phyloP scores from a whole-genome alignment of 192 early-diverging fungal species.

The Coemansia sp. region DNA sequence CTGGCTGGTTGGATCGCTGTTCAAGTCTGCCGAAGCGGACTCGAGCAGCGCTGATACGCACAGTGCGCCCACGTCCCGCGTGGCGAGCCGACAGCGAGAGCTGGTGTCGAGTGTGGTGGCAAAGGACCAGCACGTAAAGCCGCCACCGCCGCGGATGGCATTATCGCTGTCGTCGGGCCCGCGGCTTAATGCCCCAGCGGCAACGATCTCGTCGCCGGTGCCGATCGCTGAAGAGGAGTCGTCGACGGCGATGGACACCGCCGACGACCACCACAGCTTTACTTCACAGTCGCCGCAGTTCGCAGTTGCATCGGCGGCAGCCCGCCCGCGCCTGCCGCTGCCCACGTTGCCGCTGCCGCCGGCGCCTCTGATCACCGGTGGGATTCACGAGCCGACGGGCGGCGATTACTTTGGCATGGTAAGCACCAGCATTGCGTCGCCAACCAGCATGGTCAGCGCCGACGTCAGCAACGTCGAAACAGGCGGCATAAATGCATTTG shows the following conservation, averaged over 20 bases:
- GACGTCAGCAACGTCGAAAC: not conserved
- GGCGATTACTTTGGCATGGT: conserved; percentile 37
- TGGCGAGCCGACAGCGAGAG: not conserved
- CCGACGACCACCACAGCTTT: not conserved
- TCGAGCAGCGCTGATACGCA: not conserved
- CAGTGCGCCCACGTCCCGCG: not conserved
- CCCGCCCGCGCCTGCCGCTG: conserved; percentile 2
- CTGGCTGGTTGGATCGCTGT: conserved; percentile 27
- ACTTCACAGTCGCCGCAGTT: too few relatives aligned
- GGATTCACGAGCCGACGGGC: not conserved
- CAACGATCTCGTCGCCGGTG: not conserved
- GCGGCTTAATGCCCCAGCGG: not conserved
- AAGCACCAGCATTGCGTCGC: conserved; percentile 1
- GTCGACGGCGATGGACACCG: not conserved
- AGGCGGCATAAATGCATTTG: conserved; percentile 1
- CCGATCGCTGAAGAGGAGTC: conserved; percentile 21
- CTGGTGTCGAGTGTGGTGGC: not conserved
- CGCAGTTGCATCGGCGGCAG: not conserved
- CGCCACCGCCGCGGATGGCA: conserved; percentile 1
- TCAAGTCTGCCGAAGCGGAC: conserved; percentile 1
- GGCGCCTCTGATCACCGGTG: conserved; percentile 2
- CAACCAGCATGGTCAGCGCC: conserved; percentile 8
- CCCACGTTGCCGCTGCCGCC: conserved; percentile 11
- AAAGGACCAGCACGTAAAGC: not conserved
- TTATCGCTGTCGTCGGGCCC: conserved; percentile 15